Percentiles rank a stretch among this genome's conserved stretches.
Evolutionary conservation across 139 green algal species (phyloP).

Genomic region (Picochlorum costavermella): DNA sequence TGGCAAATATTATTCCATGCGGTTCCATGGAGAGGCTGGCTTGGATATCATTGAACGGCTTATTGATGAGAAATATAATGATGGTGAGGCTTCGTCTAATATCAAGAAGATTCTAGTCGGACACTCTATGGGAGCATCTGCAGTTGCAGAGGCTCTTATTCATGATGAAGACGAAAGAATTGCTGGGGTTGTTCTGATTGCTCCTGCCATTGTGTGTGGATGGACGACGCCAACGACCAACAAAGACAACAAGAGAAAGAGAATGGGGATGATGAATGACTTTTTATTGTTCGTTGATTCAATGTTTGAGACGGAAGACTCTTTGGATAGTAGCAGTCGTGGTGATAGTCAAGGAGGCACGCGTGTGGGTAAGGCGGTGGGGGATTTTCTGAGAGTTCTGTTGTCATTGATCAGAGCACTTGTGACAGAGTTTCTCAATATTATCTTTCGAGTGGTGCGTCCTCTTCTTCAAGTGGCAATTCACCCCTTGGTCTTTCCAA

Average conservation of each 20-base stretch:
- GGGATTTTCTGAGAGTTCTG: neutral
- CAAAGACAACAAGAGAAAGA: neutral
- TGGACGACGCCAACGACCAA: constrained; percentile 9
- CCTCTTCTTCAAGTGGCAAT: constrained; percentile 8
- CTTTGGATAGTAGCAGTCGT: neutral
- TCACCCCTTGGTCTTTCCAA: constrained; percentile 39
- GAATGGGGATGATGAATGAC: too few species aligned
- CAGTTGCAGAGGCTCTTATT: constrained; percentile 48
- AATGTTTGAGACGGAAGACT: constrained; percentile 15
- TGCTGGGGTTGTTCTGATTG: constrained; percentile 61
- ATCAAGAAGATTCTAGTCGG: constrained; percentile 56
- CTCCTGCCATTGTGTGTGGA: constrained; percentile 63
- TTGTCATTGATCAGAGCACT: neutral
- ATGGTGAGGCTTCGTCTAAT: neutral
- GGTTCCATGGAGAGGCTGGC: constrained; percentile 53
- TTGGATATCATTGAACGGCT: constrained; percentile 38
- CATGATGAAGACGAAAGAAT: constrained; percentile 24
- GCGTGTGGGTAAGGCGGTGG: neutral
- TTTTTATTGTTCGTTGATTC: constrained; percentile 19
- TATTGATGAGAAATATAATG: neutral
- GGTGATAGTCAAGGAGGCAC: neutral
- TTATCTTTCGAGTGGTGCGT: neutral
- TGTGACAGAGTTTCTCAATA: constrained; percentile 3
- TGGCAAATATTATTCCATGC: constrained; percentile 49
- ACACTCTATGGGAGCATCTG: constrained; percentile 63